phyloP scores from a whole-genome alignment of 176 grass and related monocot genomes.

The Zizania latifolia region DNA sequence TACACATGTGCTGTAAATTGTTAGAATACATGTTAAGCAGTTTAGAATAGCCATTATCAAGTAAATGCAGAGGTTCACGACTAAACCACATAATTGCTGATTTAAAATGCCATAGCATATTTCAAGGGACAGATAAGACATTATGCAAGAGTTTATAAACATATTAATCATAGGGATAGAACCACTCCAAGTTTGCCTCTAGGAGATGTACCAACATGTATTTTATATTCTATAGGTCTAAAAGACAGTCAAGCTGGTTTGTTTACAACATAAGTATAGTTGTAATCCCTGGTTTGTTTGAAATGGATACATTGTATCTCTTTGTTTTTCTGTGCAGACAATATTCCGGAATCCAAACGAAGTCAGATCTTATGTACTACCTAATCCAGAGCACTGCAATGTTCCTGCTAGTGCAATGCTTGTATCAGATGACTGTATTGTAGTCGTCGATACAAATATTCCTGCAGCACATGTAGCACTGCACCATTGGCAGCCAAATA shows the following conservation, averaged over 20 bases:
- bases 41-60: slow-evolving; percentile 7
- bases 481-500: slow-evolving; percentile 96
- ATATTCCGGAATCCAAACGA: slow-evolving; percentile 95
- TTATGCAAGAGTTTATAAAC: slow-evolving; percentile 21
- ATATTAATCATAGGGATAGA: not conserved
- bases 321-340: slow-evolving; percentile 48
- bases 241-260: not conserved
- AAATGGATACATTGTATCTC: not conserved
- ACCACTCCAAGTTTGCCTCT: slow-evolving; percentile 18
- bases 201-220: not conserved
- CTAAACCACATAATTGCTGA: not conserved
- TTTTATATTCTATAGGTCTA: slow-evolving; percentile 8
- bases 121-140: not conserved
- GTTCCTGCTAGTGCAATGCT: slow-evolving; percentile 76
- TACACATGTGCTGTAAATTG: slow-evolving; percentile 2
- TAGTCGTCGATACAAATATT: slow-evolving; percentile 72
- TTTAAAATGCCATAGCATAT: not conserved
- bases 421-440: slow-evolving; percentile 69
- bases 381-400: slow-evolving; percentile 77
- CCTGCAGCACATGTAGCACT: slow-evolving; percentile 79
- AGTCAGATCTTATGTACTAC: slow-evolving; percentile 65
- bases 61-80: not conserved
- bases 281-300: no score
- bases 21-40: not conserved
- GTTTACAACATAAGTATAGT: no score